These are phyloP conservation scores for Naegleria lovaniensis DNA, from an alignment of 208 protist species.

Conservation along the genomic window DNA sequence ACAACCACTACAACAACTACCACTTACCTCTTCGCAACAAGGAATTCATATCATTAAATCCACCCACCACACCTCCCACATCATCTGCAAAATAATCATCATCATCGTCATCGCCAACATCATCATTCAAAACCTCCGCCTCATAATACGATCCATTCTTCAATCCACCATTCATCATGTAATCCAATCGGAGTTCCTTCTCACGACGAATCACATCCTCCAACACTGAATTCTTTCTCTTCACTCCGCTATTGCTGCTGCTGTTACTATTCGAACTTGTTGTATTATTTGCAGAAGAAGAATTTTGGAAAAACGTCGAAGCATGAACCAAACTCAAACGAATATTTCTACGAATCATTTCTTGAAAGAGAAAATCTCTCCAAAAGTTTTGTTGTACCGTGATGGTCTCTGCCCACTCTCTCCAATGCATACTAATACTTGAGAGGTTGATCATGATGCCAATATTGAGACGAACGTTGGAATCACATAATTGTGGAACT, in stretches of 20 bases:
- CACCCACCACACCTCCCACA: neutral
- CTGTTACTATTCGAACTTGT: no score
- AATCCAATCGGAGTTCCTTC: no score
- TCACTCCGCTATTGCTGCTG: no score
- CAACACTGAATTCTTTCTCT: no score
- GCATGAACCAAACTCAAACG: neutral
- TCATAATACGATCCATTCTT: no score
- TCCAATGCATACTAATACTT: neutral
- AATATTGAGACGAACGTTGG: neutral
- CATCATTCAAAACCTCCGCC: neutral
- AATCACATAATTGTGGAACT: neutral
- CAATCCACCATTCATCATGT: no score
- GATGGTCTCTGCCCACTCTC: neutral
- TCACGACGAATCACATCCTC: no score
- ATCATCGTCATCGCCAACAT: neutral
- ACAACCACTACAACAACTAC: neutral
- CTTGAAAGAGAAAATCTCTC: conserved; percentile 1
- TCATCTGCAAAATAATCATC: neutral
- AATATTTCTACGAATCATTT: neutral
- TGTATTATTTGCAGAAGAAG: neutral
- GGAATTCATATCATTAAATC: neutral
- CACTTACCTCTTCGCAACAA: neutral
- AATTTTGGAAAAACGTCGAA: neutral
- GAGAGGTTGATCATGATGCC: neutral
- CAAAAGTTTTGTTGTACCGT: neutral